A percentile compares a stretch with the other conserved stretches of the same genome.
phyloP scores from a whole-genome alignment of 192 early-diverging fungal species.

The Geosiphon pyriformis region DNA sequence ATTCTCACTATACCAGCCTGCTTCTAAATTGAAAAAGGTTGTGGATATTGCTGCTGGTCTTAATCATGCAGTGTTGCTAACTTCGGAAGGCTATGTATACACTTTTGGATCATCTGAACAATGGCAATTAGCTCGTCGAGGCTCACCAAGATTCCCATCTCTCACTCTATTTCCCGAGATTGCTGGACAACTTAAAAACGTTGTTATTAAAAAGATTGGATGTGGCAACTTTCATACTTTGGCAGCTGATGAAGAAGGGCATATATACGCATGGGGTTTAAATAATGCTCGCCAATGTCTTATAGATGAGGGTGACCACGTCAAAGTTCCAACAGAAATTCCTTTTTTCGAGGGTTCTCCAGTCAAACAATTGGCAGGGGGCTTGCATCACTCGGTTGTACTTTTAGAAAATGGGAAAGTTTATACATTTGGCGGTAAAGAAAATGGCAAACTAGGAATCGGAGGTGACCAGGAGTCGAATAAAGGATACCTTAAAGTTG shows the following conservation, averaged over 20 bases:
- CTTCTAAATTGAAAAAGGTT: conserved; percentile 32
- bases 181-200: background rate
- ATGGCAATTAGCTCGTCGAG: conserved; percentile 79
- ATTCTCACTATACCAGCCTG: background rate
- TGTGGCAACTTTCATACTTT: conserved; percentile 84
- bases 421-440: conserved; percentile 78
- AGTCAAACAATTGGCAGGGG: conserved; percentile 62
- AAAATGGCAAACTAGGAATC: conserved; percentile 77
- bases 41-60: conserved; percentile 76
- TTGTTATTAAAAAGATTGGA: conserved; percentile 58
- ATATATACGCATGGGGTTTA: conserved; percentile 78
- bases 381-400: conserved; percentile 80
- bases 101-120: conserved; percentile 90
- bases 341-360: conserved; percentile 41
- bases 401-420: conserved; percentile 68
- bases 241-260: conserved; percentile 60
- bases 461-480: conserved; percentile 35
- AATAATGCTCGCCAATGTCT: conserved; percentile 85
- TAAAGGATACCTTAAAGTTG: conserved; percentile 23
- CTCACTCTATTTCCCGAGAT: background rate
- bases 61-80: conserved; percentile 81
- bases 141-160: conserved; percentile 57
- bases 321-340: conserved; percentile 55
- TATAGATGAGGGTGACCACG: conserved; percentile 33
- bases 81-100: conserved; percentile 68